These are phyloP conservation scores for Diutina neorugosa DNA, from an alignment of 1,139 yeast genomes.

Conservation along the genomic window DNA sequence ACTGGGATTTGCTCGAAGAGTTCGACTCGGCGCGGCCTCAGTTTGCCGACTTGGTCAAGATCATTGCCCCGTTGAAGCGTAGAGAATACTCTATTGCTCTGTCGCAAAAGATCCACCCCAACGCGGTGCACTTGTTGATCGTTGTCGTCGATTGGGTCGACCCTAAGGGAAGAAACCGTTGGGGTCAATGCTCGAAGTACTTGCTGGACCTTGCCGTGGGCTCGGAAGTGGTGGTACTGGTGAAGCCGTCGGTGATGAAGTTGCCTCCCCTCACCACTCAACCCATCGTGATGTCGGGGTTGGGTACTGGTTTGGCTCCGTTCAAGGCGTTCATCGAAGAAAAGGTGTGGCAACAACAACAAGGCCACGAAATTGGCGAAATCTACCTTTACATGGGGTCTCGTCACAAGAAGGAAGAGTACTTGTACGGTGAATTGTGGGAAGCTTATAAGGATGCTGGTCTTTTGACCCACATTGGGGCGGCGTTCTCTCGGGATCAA, in stretches of 20 bases:
- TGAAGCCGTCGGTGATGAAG: constrained; percentile 96
- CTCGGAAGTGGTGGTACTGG: constrained; percentile 82
- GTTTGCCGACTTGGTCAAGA: constrained; percentile 55
- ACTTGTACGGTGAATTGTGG: constrained; percentile 93
- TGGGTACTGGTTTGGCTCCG: constrained; percentile 98
- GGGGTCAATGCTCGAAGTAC: constrained; percentile 90
- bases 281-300: constrained; percentile 94
- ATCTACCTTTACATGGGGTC: constrained; percentile 86
- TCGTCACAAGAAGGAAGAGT: constrained; percentile 92
- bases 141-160: constrained; percentile 97
- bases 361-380: constrained; percentile 84
- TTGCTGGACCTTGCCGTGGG: constrained; percentile 72
- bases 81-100: constrained; percentile 99
- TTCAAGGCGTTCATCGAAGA: constrained; percentile 96
- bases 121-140: constrained; percentile 80
- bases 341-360: constrained; percentile 84
- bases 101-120: constrained; percentile 84
- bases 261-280: constrained; percentile 77
- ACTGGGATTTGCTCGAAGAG: constrained; percentile 70
- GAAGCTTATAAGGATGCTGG: constrained; percentile 94
- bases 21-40: constrained; percentile 77
- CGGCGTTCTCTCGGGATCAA: constrained; percentile 97
- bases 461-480: constrained; percentile 87
- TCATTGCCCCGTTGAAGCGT: constrained; percentile 83
- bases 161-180: constrained; percentile 73